Evolutionary conservation across 371 early-diverging fungal species (phyloP), one percentile per base, ranked within the genome.

Genomic region (Mortierella sp.): DNA sequence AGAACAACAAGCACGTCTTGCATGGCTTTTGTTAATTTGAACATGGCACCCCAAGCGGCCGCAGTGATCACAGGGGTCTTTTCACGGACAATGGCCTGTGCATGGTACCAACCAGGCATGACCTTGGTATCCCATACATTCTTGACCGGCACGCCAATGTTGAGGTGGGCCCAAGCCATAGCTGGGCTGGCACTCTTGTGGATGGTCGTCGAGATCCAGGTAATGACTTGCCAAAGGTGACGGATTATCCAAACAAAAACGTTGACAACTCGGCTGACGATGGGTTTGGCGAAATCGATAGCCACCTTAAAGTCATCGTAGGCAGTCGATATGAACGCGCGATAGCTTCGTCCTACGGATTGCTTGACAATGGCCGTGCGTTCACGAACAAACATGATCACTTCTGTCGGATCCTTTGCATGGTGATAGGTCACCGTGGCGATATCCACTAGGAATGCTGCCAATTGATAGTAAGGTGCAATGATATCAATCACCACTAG

Each of bases 261-360:
- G 27, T 45, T 62, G 18, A 63, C 24, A 34, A 62, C 45, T 70
- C 78, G 62, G 6, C 50, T 56, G 6, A 70, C 70, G 13, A 76
- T 39, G 0, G 70, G 78, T 10, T 63, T 58, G 13, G 63, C 70
- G 19, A 76, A 27, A 8, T 65, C 67, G 18, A 76, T 54, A 0
- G 70, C 78, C 28, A 21, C 59, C 59, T 47, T 65, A 24, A 76
- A 23, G 31, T 76, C 78, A 18, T 48, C 34, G 45, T 70, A 70
- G 1, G 70, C 70, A 57, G 61, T 70, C 26, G 78, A 70, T 6
- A 70, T 47, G 24, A 76, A 55, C 41, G 51, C 28, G 19, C 16
- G 39, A 48, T 66, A 30, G 5, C 66, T 61, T 6, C 50, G 24
- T 16, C 78, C 46, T 21, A 47, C 18, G 10, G 54, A 1, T 24